Conservation (phyloP, 148 eudicot species). For the Gaultheria prostrata region DNA sequence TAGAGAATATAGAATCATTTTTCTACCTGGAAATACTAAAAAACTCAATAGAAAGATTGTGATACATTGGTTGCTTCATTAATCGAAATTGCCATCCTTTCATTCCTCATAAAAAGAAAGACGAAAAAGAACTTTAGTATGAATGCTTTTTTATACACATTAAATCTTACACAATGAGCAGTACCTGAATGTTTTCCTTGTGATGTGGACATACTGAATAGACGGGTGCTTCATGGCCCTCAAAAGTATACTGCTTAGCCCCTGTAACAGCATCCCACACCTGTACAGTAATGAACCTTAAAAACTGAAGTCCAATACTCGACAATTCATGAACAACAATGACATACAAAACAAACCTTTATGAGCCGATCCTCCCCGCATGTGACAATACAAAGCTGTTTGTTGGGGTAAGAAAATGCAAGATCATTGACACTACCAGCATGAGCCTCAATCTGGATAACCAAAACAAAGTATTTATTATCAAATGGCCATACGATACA, state of each 20-base stretch:
- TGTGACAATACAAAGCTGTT: slow-evolving; percentile 76
- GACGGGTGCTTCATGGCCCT: slow-evolving; percentile 89
- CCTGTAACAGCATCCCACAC: slow-evolving; percentile 87
- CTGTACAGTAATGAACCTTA: slow-evolving; percentile 31
- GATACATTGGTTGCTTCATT: neutral
- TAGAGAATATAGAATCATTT: slow-evolving; percentile 1
- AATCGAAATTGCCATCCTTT: neutral
- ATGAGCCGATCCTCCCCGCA: slow-evolving; percentile 94
- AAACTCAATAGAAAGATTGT: neutral
- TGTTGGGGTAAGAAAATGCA: slow-evolving; percentile 74
- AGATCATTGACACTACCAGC: slow-evolving; percentile 88
- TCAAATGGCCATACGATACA: too few relatives aligned
- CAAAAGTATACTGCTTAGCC: slow-evolving; percentile 53
- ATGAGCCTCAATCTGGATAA: slow-evolving; percentile 85
- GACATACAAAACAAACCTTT: slow-evolving; percentile 47
- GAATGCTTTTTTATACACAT: neutral
- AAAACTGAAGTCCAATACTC: slow-evolving; percentile 12
- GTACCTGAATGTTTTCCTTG: slow-evolving; percentile 75
- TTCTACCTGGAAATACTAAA: slow-evolving; percentile 34
- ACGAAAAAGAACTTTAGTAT: neutral
- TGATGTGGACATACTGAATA: slow-evolving; percentile 82
- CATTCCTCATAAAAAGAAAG: neutral
- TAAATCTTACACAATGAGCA: neutral
- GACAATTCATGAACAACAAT: neutral
- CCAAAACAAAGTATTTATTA: slow-evolving; percentile 3